phyloP scores from a whole-genome alignment of 2,329 filamentous ascomycete genomes.

The Tolypocladium tundrense region DNA sequence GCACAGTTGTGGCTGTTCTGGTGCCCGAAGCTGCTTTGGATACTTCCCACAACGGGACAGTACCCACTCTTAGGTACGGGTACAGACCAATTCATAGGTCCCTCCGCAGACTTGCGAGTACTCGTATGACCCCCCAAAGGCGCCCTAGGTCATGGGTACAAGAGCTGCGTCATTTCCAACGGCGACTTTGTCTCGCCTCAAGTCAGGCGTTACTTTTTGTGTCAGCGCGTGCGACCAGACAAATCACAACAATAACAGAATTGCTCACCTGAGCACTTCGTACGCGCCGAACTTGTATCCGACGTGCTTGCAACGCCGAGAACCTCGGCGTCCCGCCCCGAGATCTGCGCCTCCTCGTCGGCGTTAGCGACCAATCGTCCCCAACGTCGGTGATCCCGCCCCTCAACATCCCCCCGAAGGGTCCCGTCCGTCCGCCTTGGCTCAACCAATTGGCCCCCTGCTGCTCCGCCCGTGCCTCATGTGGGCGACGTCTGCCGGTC shows the following conservation, averaged over 20 bases:
- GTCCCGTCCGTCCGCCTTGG: background rate
- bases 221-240: background rate
- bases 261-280: background rate
- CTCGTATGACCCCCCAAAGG: too few species aligned
- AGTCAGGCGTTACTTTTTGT: background rate
- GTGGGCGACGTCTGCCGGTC: background rate
- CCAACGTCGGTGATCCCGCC: background rate
- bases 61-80: too few species aligned
- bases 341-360: background rate
- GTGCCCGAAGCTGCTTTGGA: too few species aligned
- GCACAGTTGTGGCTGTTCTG: too few species aligned
- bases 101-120: too few species aligned
- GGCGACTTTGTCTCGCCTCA: background rate
- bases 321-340: background rate
- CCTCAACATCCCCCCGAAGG: background rate
- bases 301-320: background rate
- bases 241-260: background rate
- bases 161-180: background rate
- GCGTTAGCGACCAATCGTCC: background rate
- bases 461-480: conserved; percentile 1
- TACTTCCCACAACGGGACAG: too few species aligned
- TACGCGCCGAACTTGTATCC: background rate
- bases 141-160: background rate
- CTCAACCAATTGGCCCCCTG: conserved; percentile 2
- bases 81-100: too few species aligned